Base-by-base conservation (phyloP, 2,329 filamentous ascomycete species). In the Tothia fuscella region DNA sequence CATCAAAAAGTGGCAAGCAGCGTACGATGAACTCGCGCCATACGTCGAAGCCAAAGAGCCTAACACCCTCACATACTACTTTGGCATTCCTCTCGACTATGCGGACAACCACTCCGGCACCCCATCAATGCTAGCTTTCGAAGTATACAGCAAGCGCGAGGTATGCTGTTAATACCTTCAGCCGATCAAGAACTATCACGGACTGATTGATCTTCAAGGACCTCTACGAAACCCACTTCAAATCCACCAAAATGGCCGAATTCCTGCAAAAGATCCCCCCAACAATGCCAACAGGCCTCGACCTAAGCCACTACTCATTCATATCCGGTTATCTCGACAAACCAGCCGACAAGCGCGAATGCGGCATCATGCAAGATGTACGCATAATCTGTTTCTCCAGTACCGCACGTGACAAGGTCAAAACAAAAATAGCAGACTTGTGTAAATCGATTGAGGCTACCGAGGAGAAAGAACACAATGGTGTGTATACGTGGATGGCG, bases 1-100 rank as follows among this genome's bases (percentile, higher is more conserved):
- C 38, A 31, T 12, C 20, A 20, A 43, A 7, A 37, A 64, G 59
- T 64, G 61, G 61, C 60, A 64, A 58, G 49, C 55, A 7, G 60
- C 59, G 6, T 65, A 62, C 47, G 58, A 63, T 43, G 53, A 56
- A 19, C 59, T 64, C 20, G 60, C 55, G 24, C 46, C 49, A 22
- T 57, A 64, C 36, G 60, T 63, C 45, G 9, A 19, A 7, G 10
- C 12, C 29, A 25, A 45, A 5, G 59, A 64, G 46, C 54, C 52
- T 30, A 58, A 56, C 9, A 64, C 60, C 1, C 51, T 58, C 47
- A 56, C 61, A 2, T 66, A 65, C 51, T 65, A 65, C 53, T 65
- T 66, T 47, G 62, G 61, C 38, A 57, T 65, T 34, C 62, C 61
- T 5, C 41, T 55, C 32, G 56, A 60, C 46, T 56, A 57, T 47